Evolutionary conservation across 805 yeast genomes (phyloP).

Genomic region (Candida peoriensis): DNA sequence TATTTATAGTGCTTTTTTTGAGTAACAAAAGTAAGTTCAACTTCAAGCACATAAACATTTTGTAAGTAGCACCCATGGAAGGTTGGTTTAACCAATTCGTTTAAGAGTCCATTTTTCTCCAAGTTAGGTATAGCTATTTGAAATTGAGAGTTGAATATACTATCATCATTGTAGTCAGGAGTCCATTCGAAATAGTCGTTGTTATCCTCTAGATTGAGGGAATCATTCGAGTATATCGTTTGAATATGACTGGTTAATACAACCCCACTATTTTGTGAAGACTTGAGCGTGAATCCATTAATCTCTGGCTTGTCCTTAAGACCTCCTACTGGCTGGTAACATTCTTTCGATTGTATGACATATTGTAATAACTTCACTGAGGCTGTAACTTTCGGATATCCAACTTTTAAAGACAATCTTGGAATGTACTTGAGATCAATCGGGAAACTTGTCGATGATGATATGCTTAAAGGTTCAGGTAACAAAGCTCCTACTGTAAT

Average conservation of each 20-base stretch:
- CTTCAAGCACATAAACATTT: constrained; percentile 19
- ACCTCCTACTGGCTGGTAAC: constrained; percentile 6
- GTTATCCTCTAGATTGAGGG: too few species aligned
- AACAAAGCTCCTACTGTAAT: constrained; percentile 9
- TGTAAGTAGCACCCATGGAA: constrained; percentile 21
- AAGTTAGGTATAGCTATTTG: constrained; percentile 9
- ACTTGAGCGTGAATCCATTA: too few species aligned
- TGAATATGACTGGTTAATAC: too few species aligned
- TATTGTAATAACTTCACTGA: constrained; percentile 7
- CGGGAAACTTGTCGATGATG: constrained; percentile 4
- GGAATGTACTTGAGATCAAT: constrained; percentile 12
- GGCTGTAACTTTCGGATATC: constrained; percentile 3
- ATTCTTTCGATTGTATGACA: constrained; percentile 12
- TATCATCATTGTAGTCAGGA: too few species aligned
- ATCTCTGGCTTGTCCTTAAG: too few species aligned
- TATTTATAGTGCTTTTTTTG: too few species aligned
- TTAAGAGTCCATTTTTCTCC: not conserved
- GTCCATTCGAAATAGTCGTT: too few species aligned
- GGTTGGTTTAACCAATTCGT: constrained; percentile 10
- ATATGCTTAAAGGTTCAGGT: constrained; percentile 12
- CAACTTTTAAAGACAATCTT: not conserved
- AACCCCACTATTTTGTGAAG: not conserved
- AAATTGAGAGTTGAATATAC: too few species aligned
- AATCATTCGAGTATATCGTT: too few species aligned
- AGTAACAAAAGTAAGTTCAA: too few species aligned